phyloP scores from a whole-genome alignment of 2,329 filamentous ascomycete species.

The Colletotrichum liaoningense region DNA sequence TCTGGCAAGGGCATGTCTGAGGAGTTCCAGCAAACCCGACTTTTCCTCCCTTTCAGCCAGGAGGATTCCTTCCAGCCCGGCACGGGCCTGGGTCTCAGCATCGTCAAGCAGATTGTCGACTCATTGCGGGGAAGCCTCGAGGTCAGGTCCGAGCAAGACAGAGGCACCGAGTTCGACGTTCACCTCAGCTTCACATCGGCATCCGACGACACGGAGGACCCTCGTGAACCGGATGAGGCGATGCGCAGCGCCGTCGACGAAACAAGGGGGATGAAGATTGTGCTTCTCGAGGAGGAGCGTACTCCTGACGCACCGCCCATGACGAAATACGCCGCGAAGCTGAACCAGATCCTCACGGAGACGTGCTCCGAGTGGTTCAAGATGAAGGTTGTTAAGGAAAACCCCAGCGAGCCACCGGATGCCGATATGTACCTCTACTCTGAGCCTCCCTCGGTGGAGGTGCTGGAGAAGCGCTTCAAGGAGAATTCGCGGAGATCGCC shows the following conservation, averaged over 20 bases:
- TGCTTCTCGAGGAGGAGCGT: conserved; percentile 36
- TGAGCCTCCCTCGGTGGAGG: conserved; percentile 41
- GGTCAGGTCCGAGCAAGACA: conserved; percentile 62
- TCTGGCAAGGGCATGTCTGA: conserved; percentile 74
- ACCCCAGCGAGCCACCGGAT: neutral
- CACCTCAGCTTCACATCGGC: conserved; percentile 52
- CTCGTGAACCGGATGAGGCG: conserved; percentile 34
- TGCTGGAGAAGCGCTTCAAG: conserved; percentile 38
- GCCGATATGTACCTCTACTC: conserved; percentile 43
- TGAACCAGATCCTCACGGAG: conserved; percentile 44
- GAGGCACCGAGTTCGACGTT: conserved; percentile 67
- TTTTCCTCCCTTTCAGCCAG: conserved; percentile 73
- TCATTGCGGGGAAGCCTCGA: conserved; percentile 70
- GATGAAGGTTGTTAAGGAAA: conserved; percentile 43
- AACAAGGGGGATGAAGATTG: conserved; percentile 36
- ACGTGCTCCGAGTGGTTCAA: conserved; percentile 48
- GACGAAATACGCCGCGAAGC: conserved; percentile 36
- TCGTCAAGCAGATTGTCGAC: conserved; percentile 71
- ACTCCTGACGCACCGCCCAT: neutral
- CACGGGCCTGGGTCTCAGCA: conserved; percentile 71
- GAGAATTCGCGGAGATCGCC: conserved; percentile 2
- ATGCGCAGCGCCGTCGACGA: conserved; percentile 29
- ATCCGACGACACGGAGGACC: conserved; percentile 9
- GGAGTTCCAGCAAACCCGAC: conserved; percentile 68
- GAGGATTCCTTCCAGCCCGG: conserved; percentile 71